Conservation (phyloP, 257 asterid species). For the Euphrasia confusa region DNA sequence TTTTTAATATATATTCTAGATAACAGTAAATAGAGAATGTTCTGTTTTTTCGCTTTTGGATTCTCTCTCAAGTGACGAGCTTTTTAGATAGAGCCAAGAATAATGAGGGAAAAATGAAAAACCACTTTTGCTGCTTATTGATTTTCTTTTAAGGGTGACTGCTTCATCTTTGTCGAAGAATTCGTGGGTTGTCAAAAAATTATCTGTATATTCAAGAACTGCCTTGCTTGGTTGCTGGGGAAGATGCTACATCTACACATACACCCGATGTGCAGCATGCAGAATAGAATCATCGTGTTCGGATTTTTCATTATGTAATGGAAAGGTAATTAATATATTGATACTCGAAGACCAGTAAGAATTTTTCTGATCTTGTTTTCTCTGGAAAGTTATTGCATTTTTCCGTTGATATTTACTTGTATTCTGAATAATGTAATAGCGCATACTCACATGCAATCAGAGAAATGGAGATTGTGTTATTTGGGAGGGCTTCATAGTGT, state of each 20-base stretch:
- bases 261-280: constrained; percentile 72
- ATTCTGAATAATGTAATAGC: constrained; percentile 35
- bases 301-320: constrained; percentile 69
- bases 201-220: constrained; percentile 86
- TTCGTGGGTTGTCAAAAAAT: constrained; percentile 92
- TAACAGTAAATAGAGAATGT: too few relatives aligned
- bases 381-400: constrained; percentile 29
- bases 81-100: constrained; percentile 1
- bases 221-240: constrained; percentile 96
- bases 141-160: constrained; percentile 39
- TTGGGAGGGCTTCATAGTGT: constrained; percentile 84
- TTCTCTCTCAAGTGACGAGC: too few relatives aligned
- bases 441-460: constrained; percentile 62
- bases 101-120: background rate
- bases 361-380: background rate
- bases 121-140: background rate
- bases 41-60: too few relatives aligned
- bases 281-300: constrained; percentile 80
- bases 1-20: too few relatives aligned
- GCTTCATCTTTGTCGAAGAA: constrained; percentile 54
- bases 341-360: constrained; percentile 3
- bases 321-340: constrained; percentile 45
- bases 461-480: constrained; percentile 91
- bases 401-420: background rate
- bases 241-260: constrained; percentile 48